These are phyloP conservation scores for Boletus subcaerulescens DNA, from an alignment of 768 basidiomycete genomes.

Conservation along the genomic window DNA sequence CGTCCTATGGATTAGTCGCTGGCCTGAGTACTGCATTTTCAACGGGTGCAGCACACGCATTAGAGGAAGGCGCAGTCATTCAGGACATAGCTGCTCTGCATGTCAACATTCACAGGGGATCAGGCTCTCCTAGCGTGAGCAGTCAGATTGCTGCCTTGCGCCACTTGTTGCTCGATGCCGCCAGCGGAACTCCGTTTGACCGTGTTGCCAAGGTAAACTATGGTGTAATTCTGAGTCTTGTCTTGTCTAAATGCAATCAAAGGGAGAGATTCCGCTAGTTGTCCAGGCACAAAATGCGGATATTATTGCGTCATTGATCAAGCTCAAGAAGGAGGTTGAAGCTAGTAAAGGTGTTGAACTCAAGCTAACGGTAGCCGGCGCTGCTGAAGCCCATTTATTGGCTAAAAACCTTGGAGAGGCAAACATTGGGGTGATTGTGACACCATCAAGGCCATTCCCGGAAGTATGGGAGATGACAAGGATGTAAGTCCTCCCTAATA, in stretches of 20 bases:
- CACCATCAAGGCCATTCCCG: slow-evolving; percentile 71
- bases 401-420: slow-evolving; percentile 70
- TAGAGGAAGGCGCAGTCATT: slow-evolving; percentile 56
- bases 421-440: slow-evolving; percentile 66
- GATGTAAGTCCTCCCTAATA: slow-evolving; percentile 19
- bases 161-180: slow-evolving; percentile 48
- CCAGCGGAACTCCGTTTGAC: slow-evolving; percentile 32
- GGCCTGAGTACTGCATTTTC: slow-evolving; percentile 61
- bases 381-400: slow-evolving; percentile 66
- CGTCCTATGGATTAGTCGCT: slow-evolving; percentile 45
- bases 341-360: slow-evolving; percentile 40
- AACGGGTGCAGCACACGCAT: slow-evolving; percentile 51
- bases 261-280: slow-evolving; percentile 75
- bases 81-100: slow-evolving; percentile 63
- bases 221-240: background rate
- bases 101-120: slow-evolving; percentile 48
- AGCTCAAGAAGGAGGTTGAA: slow-evolving; percentile 66
- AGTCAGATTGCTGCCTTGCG: slow-evolving; percentile 79
- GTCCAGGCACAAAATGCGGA: slow-evolving; percentile 76
- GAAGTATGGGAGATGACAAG: slow-evolving; percentile 58
- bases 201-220: slow-evolving; percentile 42
- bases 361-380: slow-evolving; percentile 63
- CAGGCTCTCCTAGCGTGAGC: slow-evolving; percentile 56
- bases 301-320: slow-evolving; percentile 72
- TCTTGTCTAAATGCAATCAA: background rate